phyloP scores from a whole-genome alignment of 129 eudicot genomes.

The Mikania micrantha region DNA sequence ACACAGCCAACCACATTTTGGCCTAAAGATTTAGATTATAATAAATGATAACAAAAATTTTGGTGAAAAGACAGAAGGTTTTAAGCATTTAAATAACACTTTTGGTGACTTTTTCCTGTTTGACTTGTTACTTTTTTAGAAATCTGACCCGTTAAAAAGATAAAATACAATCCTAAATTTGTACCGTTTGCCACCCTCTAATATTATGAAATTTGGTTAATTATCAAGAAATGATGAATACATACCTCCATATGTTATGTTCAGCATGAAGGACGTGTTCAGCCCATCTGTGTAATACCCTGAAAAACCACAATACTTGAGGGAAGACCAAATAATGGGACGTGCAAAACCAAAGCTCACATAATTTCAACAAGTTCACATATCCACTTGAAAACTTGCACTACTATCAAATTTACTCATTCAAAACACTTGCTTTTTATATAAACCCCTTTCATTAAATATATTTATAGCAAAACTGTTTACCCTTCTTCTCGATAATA shows the following conservation, averaged over 20 bases:
- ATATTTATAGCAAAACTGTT: background rate
- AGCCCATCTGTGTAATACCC: constrained; percentile 99
- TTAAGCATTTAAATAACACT: no score
- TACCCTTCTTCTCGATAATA: background rate
- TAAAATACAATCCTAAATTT: background rate
- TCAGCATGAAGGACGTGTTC: constrained; percentile 71
- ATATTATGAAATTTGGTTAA: background rate
- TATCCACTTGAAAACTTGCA: no score
- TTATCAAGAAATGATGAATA: constrained; percentile 16
- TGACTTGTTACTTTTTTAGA: background rate
- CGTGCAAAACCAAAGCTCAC: background rate
- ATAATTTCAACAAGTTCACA: background rate
- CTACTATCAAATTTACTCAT: background rate
- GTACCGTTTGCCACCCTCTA: no score
- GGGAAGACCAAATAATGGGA: no score
- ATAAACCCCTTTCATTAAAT: background rate
- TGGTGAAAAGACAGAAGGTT: no score
- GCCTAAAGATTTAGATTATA: no score
- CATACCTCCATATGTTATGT: constrained; percentile 98
- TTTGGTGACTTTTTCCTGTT: background rate
- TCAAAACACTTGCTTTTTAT: background rate
- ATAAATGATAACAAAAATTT: background rate
- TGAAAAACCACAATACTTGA: constrained; percentile 28
- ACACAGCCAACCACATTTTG: no score
- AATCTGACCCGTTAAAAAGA: background rate